Conservation (phyloP, 768 basidiomycete species). For the Chalciporus sphaerocephalus region DNA sequence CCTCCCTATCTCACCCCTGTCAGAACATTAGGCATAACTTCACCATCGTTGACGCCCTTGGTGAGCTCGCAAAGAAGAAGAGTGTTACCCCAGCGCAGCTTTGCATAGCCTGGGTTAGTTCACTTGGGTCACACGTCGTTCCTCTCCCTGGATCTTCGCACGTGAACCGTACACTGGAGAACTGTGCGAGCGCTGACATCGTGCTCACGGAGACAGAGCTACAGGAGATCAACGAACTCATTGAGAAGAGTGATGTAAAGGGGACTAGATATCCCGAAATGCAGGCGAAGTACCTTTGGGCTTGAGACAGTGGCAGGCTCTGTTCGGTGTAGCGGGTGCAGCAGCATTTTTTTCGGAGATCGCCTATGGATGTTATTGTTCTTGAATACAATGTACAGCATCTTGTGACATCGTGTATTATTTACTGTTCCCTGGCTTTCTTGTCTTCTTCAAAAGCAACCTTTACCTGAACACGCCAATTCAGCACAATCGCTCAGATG, state of each 20-base stretch:
- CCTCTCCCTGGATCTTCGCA: constrained; percentile 39
- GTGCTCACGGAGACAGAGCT: constrained; percentile 38
- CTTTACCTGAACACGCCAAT: constrained; percentile 35
- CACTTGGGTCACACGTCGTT: no score
- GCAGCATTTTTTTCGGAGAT: no score
- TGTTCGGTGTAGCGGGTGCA: no score
- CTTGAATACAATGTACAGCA: no score
- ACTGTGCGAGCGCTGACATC: constrained; percentile 41
- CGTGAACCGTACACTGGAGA: constrained; percentile 42
- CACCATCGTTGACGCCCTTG: constrained; percentile 38
- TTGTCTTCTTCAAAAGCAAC: constrained; percentile 45
- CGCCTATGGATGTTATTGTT: no score
- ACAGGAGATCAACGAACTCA: constrained; percentile 35
- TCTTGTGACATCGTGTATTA: no score
- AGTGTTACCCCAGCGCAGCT: constrained; percentile 41
- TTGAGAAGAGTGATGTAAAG: constrained; percentile 34
- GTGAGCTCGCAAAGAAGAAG: constrained; percentile 39
- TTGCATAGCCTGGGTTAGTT: constrained; percentile 41
- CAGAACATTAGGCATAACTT: no score
- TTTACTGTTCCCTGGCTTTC: constrained; percentile 6
- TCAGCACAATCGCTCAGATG: not conserved
- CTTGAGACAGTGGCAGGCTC: no score
- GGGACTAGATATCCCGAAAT: constrained; percentile 38
- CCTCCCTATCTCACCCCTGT: no score
- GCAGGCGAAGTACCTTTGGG: constrained; percentile 15